A percentile compares a stretch with the other conserved stretches of the same genome.
These are phyloP conservation scores for Saururus chinensis DNA, from an alignment of 164 flowering plant species.

Conservation along the genomic window DNA sequence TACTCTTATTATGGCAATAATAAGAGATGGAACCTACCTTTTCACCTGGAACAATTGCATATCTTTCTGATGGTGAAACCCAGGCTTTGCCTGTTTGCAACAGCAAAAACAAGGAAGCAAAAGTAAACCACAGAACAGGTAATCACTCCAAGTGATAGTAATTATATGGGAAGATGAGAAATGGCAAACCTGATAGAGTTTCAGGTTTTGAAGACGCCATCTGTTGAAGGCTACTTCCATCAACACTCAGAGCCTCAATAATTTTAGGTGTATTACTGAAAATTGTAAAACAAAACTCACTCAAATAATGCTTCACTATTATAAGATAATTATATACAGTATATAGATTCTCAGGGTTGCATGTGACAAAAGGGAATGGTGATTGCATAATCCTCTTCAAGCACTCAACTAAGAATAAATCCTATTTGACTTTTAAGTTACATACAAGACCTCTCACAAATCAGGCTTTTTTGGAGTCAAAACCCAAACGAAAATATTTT, in stretches of 20 bases:
- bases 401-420: not conserved
- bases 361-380: no score
- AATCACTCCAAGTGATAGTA: not conserved
- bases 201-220: slow-evolving; percentile 54
- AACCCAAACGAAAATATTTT: no score
- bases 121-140: not conserved
- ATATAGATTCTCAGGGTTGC: no score
- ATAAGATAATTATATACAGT: no score
- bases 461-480: no score
- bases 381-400: not conserved
- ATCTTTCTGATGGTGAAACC: slow-evolving; percentile 75
- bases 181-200: slow-evolving; percentile 43
- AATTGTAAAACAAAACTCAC: not conserved
- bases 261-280: slow-evolving; percentile 68
- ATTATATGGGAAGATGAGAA: not conserved
- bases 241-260: slow-evolving; percentile 69
- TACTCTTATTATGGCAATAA: not conserved
- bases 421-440: no score
- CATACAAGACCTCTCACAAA: no score
- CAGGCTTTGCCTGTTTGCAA: slow-evolving; percentile 46
- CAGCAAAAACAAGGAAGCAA: not conserved
- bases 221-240: slow-evolving; percentile 64
- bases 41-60: slow-evolving; percentile 95
- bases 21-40: slow-evolving; percentile 32
- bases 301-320: no score